Base-by-base conservation (phyloP, 148 eudicot genomes). In the Rheum nobile region DNA sequence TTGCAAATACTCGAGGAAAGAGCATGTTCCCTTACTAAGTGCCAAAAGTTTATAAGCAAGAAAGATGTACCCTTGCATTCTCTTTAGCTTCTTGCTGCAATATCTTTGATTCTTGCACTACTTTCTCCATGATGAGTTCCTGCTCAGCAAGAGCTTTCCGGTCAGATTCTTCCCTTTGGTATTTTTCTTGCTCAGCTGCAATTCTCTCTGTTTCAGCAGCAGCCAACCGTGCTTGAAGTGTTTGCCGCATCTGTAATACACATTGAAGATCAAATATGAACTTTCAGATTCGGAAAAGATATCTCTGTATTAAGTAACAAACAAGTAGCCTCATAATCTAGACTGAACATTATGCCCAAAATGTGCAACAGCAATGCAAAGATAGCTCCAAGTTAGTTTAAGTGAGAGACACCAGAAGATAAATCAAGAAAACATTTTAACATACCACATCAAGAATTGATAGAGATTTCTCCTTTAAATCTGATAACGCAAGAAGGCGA, bases 81-180 rank as follows among this genome's bases (percentile, higher is more conserved):
- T 90, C 93, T 74, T 84, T 91, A 24, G 90, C 91, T 85, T 88
- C 89, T 82, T 86, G 84, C 81, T 83, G 84, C 76, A 91, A 79
- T 24, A 83, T 67, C 74, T 91, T 86, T 5, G 96, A 87, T 75
- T 95, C 92, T 77, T 87, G 77, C 65, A 87, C 96, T 61, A 95
- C 89, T 77, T 85, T 84, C 75, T 88, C 96, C 97, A 91, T 95
- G 1, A 84, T 71, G 6, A 75, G 72, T 63, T 95, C 88, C 82
- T 88, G 91, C 77, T 91, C 83, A 37, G 84, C 84, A 77, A 91
- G 87, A 42, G 82, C 83, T 37, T 68, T 77, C 76, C 65, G 77
- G 71, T 93, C 93, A 72, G 26, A 73, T 55, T 73, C 82, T 83
- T 85, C 84, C 82, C 86, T 88, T 73, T 79, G 89, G 50, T 85